phyloP scores from a whole-genome alignment of 192 early-diverging fungal genomes.

The Coemansia sp. region DNA sequence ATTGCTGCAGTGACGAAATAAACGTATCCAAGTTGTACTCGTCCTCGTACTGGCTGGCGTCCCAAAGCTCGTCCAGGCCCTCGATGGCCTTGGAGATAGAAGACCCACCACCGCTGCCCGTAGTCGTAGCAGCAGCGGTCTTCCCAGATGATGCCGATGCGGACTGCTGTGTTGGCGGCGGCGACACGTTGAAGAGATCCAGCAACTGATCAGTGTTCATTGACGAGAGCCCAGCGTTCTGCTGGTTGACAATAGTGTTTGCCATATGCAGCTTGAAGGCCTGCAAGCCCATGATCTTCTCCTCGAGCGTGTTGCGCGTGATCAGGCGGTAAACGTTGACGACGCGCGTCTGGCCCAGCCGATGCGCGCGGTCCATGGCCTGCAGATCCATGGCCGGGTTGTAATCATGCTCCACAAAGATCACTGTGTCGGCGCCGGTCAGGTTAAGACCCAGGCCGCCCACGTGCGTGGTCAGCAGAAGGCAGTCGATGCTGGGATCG shows the following conservation, averaged over 20 bases:
- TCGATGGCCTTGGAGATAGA: constrained; percentile 55
- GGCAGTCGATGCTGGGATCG: constrained; percentile 92
- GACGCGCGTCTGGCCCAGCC: constrained; percentile 94
- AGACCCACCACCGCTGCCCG: constrained; percentile 8
- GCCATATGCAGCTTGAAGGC: constrained; percentile 99
- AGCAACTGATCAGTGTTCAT: constrained; percentile 97
- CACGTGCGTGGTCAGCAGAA: constrained; percentile 94
- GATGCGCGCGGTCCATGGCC: constrained; percentile 99
- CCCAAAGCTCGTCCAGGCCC: constrained; percentile 85
- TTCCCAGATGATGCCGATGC: constrained; percentile 5
- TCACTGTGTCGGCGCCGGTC: constrained; percentile 99
- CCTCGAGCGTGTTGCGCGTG: constrained; percentile 94
- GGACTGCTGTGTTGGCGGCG: constrained; percentile 29
- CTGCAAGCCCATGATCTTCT: constrained; percentile 99
- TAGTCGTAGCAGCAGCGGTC: too few species aligned
- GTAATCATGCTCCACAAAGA: constrained; percentile 99
- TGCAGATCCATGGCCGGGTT: constrained; percentile 99
- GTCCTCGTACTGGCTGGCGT: constrained; percentile 84
- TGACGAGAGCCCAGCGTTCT: constrained; percentile 88
- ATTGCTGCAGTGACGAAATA: constrained; percentile 58
- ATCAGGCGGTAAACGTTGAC: constrained; percentile 99
- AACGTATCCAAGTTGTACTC: constrained; percentile 83
- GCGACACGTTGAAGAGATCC: constrained; percentile 84
- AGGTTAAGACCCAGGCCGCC: constrained; percentile 97
- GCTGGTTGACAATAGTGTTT: constrained; percentile 91